Evolutionary conservation across 768 basidiomycete genomes (phyloP).

Genomic region (Xerocomellus intermedius): DNA sequence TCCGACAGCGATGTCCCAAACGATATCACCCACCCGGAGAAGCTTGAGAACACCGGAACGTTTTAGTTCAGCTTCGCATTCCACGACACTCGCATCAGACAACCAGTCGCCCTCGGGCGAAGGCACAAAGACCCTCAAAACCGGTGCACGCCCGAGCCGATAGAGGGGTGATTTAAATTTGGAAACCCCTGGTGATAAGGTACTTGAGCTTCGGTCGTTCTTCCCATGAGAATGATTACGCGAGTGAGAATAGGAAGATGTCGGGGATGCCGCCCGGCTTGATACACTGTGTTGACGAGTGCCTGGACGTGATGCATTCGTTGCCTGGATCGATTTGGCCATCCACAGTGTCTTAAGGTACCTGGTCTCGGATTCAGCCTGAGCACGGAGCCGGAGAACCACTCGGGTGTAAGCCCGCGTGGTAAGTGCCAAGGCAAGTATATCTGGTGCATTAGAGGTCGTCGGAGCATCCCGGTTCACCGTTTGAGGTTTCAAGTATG

Average conservation of each 20-base stretch:
- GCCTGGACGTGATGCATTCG: conserved; percentile 11
- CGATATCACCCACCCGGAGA: conserved; percentile 73
- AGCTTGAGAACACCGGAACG: conserved; percentile 48
- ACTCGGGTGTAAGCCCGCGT: conserved; percentile 79
- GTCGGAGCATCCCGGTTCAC: conserved; percentile 42
- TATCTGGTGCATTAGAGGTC: conserved; percentile 40
- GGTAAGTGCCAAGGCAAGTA: conserved; percentile 55
- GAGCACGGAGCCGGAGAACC: conserved; percentile 71
- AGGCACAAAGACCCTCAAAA: conserved; percentile 80
- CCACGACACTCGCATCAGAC: conserved; percentile 74
- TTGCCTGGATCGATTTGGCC: not conserved
- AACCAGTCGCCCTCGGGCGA: conserved; percentile 87
- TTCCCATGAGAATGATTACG: conserved; percentile 42
- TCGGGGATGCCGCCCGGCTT: conserved; percentile 68
- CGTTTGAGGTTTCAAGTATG: conserved; percentile 52
- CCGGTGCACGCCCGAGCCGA: conserved; percentile 67
- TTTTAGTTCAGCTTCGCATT: conserved; percentile 79
- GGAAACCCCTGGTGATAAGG: conserved; percentile 17
- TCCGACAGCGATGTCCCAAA: conserved; percentile 85
- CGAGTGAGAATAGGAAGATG: conserved; percentile 37
- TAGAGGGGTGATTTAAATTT: conserved; percentile 70
- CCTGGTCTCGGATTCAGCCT: conserved; percentile 62
- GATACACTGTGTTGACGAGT: conserved; percentile 42
- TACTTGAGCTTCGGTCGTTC: conserved; percentile 19
- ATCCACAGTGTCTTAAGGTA: conserved; percentile 15